Percentiles rank a stretch among this genome's conserved stretches.
These are phyloP conservation scores for Nannizzia gypsea DNA, from an alignment of 2,329 filamentous ascomycete species.

Conservation along the genomic window DNA sequence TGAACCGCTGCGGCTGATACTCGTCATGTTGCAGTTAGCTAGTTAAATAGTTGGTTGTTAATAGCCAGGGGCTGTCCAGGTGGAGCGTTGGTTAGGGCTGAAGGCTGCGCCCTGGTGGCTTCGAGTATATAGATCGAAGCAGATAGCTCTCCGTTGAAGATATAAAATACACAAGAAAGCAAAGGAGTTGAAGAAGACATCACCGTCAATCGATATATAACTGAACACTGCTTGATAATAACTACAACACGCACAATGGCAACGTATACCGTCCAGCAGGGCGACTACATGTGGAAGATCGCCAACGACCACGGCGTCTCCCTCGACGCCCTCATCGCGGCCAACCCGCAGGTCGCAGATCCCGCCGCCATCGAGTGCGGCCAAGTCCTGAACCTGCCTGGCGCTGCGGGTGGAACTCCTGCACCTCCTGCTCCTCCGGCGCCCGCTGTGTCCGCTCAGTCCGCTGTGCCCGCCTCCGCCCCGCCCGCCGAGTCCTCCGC, in stretches of 20 bases:
- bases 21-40: not conserved
- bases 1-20: not conserved
- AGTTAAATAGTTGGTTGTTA: not conserved
- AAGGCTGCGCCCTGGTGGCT: too few species aligned
- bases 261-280: conserved; percentile 11
- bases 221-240: not conserved
- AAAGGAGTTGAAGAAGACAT: not conserved
- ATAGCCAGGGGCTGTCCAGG: not conserved
- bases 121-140: not conserved
- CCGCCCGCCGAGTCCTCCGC: not conserved
- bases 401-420: not conserved
- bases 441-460: not conserved
- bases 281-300: conserved; percentile 23
- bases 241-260: conserved; percentile 3
- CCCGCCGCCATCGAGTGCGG: conserved; percentile 12
- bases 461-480: not conserved
- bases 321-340: conserved; percentile 13
- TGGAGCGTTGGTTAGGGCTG: too few species aligned
- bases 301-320: conserved; percentile 22
- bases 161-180: not conserved
- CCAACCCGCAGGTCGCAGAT: conserved; percentile 13
- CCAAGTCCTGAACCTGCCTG: conserved; percentile 12
- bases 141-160: too few species aligned
- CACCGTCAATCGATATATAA: not conserved
- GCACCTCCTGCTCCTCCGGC: not conserved